A percentile compares a stretch with the other conserved stretches of the same genome.
phyloP scores from a whole-genome alignment of 2,329 filamentous ascomycete genomes.

The Rosellinia necatrix region DNA sequence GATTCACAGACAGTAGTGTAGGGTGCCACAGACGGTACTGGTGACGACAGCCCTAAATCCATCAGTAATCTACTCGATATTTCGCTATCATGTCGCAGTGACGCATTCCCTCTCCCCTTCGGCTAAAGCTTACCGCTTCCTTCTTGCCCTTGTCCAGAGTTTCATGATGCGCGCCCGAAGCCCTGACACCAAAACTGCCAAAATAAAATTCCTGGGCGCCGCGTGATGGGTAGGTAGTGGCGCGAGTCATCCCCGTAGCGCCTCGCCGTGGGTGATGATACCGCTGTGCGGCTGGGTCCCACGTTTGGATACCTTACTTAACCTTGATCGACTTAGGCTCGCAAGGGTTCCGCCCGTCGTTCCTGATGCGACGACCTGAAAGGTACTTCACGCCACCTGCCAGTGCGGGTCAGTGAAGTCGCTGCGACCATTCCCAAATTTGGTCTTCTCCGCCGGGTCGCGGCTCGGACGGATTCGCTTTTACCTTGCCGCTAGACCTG shows the following conservation, averaged over 20 bases:
- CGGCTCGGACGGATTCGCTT: conserved; percentile 42
- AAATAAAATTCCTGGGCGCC: conserved; percentile 19
- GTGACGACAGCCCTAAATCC: conserved; percentile 18
- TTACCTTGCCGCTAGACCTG: conserved; percentile 40
- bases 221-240: conserved; percentile 29
- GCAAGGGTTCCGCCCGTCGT: conserved; percentile 28
- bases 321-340: conserved; percentile 35
- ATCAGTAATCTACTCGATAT: neutral
- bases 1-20: conserved; percentile 19
- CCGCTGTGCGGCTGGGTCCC: conserved; percentile 30
- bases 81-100: neutral
- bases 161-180: conserved; percentile 6
- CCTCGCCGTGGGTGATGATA: conserved; percentile 29
- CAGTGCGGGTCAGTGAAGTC: conserved; percentile 32
- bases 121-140: conserved; percentile 9
- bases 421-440: conserved; percentile 40
- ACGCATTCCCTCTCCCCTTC: conserved; percentile 5
- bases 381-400: conserved; percentile 35
- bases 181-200: conserved; percentile 24
- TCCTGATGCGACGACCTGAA: conserved; percentile 34
- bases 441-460: conserved; percentile 41
- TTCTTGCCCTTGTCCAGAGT: neutral
- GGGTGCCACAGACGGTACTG: conserved; percentile 17
- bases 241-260: conserved; percentile 33
- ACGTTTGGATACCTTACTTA: conserved; percentile 32